phyloP scores from a whole-genome alignment of 208 protist species.

The Acanthamoeba comandoni region DNA sequence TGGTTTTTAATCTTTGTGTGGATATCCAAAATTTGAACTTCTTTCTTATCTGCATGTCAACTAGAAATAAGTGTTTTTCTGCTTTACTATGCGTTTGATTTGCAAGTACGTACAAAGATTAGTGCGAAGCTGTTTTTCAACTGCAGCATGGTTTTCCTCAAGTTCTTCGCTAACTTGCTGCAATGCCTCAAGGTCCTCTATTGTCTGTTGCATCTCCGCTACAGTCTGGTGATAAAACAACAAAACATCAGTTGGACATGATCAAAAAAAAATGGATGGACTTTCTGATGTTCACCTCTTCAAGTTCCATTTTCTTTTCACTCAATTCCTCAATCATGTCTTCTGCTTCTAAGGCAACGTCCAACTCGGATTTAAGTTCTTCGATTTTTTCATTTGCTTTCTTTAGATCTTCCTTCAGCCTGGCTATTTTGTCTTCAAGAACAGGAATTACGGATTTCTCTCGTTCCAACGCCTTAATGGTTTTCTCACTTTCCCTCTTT shows the following conservation, averaged over 20 bases:
- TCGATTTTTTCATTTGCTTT: constrained; percentile 65
- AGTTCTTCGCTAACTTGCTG: constrained; percentile 73
- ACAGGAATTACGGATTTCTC: constrained; percentile 68
- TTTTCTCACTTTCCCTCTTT: constrained; percentile 70
- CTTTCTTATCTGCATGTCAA: constrained; percentile 61
- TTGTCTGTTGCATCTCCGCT: constrained; percentile 41
- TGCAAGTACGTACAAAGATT: constrained; percentile 4
- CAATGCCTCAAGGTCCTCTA: constrained; percentile 70
- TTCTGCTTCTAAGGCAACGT: constrained; percentile 60
- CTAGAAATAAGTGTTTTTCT: too few relatives aligned
- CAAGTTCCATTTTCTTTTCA: constrained; percentile 70
- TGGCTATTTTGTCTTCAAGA: constrained; percentile 65
- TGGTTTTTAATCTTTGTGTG: constrained; percentile 69
- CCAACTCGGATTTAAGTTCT: constrained; percentile 59
- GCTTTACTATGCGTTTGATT: background rate
- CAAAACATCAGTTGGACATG: constrained; percentile 22
- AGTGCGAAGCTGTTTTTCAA: constrained; percentile 68
- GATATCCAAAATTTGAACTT: constrained; percentile 61
- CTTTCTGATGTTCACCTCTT: constrained; percentile 30
- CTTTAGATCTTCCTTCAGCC: constrained; percentile 73
- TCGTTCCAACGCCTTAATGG: constrained; percentile 50
- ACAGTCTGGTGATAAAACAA: constrained; percentile 57
- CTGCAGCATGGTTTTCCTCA: constrained; percentile 66
- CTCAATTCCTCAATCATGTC: constrained; percentile 74
- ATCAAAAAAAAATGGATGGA: background rate